Evolutionary conservation across 2,329 filamentous ascomycete species (phyloP), one percentile per base, ranked within the genome.

Genomic region (Annulohypoxylon truncatum): DNA sequence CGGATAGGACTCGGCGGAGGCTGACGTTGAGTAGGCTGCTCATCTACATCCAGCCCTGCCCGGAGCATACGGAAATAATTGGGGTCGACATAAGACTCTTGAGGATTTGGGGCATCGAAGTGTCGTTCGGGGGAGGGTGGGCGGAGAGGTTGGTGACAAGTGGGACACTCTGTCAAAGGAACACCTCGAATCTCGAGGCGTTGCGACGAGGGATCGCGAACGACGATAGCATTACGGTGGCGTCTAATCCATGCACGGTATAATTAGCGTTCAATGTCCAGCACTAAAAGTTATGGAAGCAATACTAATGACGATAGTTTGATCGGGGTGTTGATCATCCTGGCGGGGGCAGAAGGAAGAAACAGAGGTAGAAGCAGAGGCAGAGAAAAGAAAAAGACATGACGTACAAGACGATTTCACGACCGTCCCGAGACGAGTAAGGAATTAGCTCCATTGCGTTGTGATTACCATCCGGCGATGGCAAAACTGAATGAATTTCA

Each of bases 1-100:
- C 86, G 83, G 51, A 89, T 82, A 0, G 86, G 85, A 64, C 83
- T 87, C 9, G 84, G 79, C 0, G 85, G 82, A 13, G 79, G 76
- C 70, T 76, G 60, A 15, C 47, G 82, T 73, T 79, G 81, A 70
- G 75, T 79, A 65, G 73, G 82, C 76, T 79, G 84, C 78, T 78
- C 70, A 18, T 69, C 82, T 70, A 82, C 76, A 72, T 80, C 72
- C 61, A 79, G 71, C 77, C 82, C 79, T 74, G 84, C 78, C 79
- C 89, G 91, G 40, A 99, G 89, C 91, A 98, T 94, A 74, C 93
- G 93, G 79, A 99, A 99, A 82, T 99, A 99, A 54, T 94, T 89
- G 2, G 94, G 94, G 74, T 94, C 91, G 72, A 97, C 92, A 76
- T 94, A 98, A 61, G 90, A 87, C 51, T 91, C 85, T 71, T 78